Conservation (phyloP, 176 grass and related monocot species). For the Cymbopogon citratus region DNA sequence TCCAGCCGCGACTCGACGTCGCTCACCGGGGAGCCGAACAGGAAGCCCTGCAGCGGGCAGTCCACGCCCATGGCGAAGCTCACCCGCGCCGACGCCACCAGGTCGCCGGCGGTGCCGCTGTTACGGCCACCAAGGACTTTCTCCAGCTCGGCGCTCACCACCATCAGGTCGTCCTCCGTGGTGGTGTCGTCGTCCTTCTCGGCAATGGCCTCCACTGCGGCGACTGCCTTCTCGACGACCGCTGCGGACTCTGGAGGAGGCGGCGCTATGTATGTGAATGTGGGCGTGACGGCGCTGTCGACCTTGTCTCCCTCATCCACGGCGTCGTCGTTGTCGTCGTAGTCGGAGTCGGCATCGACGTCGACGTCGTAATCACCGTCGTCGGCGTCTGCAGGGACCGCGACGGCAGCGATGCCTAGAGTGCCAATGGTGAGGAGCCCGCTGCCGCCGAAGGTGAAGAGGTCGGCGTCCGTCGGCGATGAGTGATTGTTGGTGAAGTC, state of each 20-base stretch:
- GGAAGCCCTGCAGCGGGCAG: conserved; percentile 87
- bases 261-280: conserved; percentile 24
- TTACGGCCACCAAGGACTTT: conserved; percentile 59
- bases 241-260: background rate
- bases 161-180: conserved; percentile 78
- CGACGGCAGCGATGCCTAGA: conserved; percentile 33
- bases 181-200: conserved; percentile 72
- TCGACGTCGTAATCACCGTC: background rate
- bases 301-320: background rate
- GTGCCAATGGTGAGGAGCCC: conserved; percentile 69
- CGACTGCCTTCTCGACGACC: conserved; percentile 16
- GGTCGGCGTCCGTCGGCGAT: conserved; percentile 5
- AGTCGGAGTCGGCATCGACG: background rate
- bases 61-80: conserved; percentile 53
- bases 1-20: conserved; percentile 34
- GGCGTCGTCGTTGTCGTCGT: background rate
- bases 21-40: conserved; percentile 74
- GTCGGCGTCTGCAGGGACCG: conserved; percentile 15
- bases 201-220: conserved; percentile 55
- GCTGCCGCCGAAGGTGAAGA: conserved; percentile 36
- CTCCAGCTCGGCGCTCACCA: conserved; percentile 80
- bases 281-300: conserved; percentile 30
- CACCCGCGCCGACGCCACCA: conserved; percentile 61
- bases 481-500: conserved; percentile 17
- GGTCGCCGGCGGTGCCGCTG: conserved; percentile 23